These are phyloP conservation scores for Amanita brunnescens DNA, from an alignment of 768 basidiomycete species.

Conservation along the genomic window DNA sequence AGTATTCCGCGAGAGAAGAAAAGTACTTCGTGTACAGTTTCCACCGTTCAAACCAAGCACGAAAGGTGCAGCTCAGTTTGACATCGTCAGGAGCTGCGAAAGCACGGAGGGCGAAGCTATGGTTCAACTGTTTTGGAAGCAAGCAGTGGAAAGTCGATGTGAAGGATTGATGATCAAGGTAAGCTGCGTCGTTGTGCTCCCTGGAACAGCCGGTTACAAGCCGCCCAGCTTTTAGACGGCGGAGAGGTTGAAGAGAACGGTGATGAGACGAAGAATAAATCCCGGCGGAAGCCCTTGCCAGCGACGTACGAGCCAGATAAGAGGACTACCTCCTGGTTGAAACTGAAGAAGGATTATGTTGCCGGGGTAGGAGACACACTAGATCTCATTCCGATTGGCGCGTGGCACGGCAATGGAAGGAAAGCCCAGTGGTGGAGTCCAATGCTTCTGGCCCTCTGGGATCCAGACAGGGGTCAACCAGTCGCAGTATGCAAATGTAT, in stretches of 20 bases:
- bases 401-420: conserved; percentile 86
- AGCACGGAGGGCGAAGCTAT: conserved; percentile 52
- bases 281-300: conserved; percentile 57
- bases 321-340: conserved; percentile 80
- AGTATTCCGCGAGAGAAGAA: conserved; percentile 64
- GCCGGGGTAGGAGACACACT: conserved; percentile 68
- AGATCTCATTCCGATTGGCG: conserved; percentile 66
- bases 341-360: conserved; percentile 91
- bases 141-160: conserved; percentile 65
- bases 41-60: conserved; percentile 39
- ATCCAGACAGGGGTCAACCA: conserved; percentile 47
- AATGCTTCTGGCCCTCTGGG: conserved; percentile 71
- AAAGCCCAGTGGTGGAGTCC: conserved; percentile 94
- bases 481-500: conserved; percentile 88
- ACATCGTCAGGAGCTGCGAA: conserved; percentile 66
- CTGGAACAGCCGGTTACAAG: not conserved
- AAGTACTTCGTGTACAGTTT: conserved; percentile 56
- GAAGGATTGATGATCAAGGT: conserved; percentile 97
- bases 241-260: conserved; percentile 27
- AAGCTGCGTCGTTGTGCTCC: conserved; percentile 5
- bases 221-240: conserved; percentile 54
- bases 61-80: conserved; percentile 46
- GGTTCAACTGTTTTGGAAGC: conserved; percentile 69
- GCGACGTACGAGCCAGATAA: conserved; percentile 91
- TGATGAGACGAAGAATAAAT: conserved; percentile 22